phyloP scores from a whole-genome alignment of 495 filamentous ascomycete species.

The Podospora bellae-mahoneyi region DNA sequence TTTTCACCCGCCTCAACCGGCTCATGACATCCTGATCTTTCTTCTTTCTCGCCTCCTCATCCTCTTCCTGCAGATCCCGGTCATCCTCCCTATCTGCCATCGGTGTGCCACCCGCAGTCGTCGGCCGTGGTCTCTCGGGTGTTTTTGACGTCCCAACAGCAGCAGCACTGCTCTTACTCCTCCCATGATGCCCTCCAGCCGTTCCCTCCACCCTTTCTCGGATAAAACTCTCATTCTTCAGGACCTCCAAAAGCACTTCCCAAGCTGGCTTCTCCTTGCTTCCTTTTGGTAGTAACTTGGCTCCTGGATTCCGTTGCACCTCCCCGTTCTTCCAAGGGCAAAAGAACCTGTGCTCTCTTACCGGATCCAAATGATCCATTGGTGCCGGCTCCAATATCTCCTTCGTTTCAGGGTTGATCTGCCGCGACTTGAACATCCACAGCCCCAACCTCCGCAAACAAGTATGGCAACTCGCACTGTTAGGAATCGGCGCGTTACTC shows the following conservation, averaged over 20 bases:
- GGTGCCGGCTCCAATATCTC: slow-evolving; percentile 53
- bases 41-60: slow-evolving; percentile 42
- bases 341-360: slow-evolving; percentile 71
- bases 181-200: slow-evolving; percentile 14
- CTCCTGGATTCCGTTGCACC: slow-evolving; percentile 52
- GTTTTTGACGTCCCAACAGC: slow-evolving; percentile 16
- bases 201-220: slow-evolving; percentile 19
- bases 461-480: slow-evolving; percentile 70
- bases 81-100: slow-evolving; percentile 6
- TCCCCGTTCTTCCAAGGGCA: slow-evolving; percentile 71
- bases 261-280: slow-evolving; percentile 40
- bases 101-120: slow-evolving; percentile 20
- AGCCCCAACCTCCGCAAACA: slow-evolving; percentile 88
- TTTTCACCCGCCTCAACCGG: slow-evolving; percentile 53
- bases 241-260: slow-evolving; percentile 43
- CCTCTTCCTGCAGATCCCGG: slow-evolving; percentile 31
- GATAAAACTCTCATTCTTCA: slow-evolving; percentile 47
- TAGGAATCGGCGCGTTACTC: slow-evolving; percentile 45
- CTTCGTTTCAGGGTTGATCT: slow-evolving; percentile 43
- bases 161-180: slow-evolving; percentile 28
- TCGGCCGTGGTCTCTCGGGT: slow-evolving; percentile 21
- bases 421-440: slow-evolving; percentile 81
- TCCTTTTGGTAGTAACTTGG: slow-evolving; percentile 14
- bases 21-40: slow-evolving; percentile 57
- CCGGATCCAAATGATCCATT: slow-evolving; percentile 63